Conservation (phyloP, 345 rosid genomes). For the Eucalyptus paniculata region DNA sequence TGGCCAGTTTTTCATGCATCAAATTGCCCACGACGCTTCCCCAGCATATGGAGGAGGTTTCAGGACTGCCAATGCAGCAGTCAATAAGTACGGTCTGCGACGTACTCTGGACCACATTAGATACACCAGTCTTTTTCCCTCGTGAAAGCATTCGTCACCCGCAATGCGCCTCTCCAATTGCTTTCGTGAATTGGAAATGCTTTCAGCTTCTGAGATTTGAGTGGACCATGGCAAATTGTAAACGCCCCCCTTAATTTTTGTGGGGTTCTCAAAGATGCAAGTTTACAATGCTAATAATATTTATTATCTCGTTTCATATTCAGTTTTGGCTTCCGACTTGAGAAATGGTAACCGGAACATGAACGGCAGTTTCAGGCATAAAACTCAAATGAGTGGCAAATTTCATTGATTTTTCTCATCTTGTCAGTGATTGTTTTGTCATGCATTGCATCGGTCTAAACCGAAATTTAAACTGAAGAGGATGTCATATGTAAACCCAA, state of each 20-base stretch:
- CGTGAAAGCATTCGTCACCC: constrained; percentile 7
- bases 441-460: background rate
- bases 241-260: constrained; percentile 2
- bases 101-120: constrained; percentile 64
- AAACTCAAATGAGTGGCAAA: background rate
- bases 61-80: constrained; percentile 73
- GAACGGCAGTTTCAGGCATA: background rate
- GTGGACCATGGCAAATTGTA: background rate
- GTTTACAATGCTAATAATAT: background rate
- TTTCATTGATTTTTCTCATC: background rate
- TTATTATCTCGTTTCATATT: background rate
- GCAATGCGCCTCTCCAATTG: background rate
- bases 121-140: constrained; percentile 53
- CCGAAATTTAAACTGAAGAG: background rate
- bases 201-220: background rate
- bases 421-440: background rate
- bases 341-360: background rate
- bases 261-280: background rate
- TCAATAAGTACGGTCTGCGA: constrained; percentile 61
- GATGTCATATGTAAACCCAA: background rate
- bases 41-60: constrained; percentile 82
- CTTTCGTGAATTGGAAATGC: background rate
- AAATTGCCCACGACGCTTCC: constrained; percentile 79
- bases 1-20: constrained; percentile 82
- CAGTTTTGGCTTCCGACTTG: background rate